phyloP scores from a whole-genome alignment of 2,329 filamentous ascomycete genomes.

The Triangularia verruculosa region DNA sequence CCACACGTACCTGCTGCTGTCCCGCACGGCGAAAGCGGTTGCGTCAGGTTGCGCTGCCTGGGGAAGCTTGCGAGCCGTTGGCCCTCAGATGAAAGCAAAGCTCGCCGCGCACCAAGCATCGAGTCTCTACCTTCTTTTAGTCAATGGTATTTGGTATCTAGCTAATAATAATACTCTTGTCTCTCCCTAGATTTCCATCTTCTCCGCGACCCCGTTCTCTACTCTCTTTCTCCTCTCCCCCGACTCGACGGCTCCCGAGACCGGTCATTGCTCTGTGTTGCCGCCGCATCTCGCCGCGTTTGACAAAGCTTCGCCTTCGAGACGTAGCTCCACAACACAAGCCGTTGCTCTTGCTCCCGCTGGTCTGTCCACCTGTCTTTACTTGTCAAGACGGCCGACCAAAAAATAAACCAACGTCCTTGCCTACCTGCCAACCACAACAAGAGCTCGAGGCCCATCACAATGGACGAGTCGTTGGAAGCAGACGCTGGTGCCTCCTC shows the following conservation, averaged over 20 bases:
- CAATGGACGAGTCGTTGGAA: conserved; percentile 29
- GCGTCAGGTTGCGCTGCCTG: not conserved
- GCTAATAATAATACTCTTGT: not conserved
- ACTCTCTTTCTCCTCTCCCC: not conserved
- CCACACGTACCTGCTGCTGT: not conserved
- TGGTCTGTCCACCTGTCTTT: not conserved
- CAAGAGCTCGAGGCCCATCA: not conserved
- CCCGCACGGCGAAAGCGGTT: not conserved
- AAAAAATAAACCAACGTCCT: not conserved
- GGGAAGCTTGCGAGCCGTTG: not conserved
- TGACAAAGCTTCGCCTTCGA: conserved; percentile 6
- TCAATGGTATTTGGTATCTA: not conserved
- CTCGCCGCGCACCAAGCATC: not conserved
- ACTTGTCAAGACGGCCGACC: not conserved
- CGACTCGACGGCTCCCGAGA: not conserved
- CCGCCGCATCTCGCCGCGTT: conserved; percentile 1
- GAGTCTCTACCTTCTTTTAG: not conserved
- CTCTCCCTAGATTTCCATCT: not conserved
- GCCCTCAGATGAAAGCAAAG: not conserved
- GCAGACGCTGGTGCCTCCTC: conserved; percentile 18
- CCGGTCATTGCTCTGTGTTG: conserved; percentile 2
- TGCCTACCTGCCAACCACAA: not conserved
- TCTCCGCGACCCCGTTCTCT: not conserved
- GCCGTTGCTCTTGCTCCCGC: not conserved
- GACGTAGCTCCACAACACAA: conserved; percentile 13